Base-by-base conservation (phyloP, 176 grass and related monocot genomes). In the Olyra latifolia region DNA sequence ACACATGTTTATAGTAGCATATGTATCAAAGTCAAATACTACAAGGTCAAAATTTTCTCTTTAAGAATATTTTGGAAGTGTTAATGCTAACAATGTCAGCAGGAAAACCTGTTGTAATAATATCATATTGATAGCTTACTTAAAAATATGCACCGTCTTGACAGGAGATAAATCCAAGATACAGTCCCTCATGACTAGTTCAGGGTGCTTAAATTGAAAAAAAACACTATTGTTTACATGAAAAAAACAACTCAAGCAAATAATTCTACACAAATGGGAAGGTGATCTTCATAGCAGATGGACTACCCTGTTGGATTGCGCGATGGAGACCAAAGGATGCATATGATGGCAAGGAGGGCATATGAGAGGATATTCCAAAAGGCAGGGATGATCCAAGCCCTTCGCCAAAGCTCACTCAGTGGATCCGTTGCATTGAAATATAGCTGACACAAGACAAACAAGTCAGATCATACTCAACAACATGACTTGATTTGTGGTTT, bases 341-440 rank as follows among this genome's bases (percentile, higher is more conserved):
- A 95, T 77, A 99, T 95, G 62, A 99, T 73, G 68, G 41, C 78
- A 54, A 99, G 92, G 49, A 95, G 92, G 23, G 47, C 90, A 82
- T 88, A 99, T n/a, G 96, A 95, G 38, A 99, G 93, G 71, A 88
- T 65, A 93, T 86, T 99, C 96, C 96, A 99, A 70, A 99, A 99
- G 23, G 96, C 62, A 32, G 92, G 84, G 79, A 99, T 94, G 69
- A 95, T 89, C 96, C 96, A 99, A 93, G 96, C 92, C 66, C 96
- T 83, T 86, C 83, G 90, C 96, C 96, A 99, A 67, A 99, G 86
- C 56, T 99, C 96, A 79, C 96, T 99, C 73, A 99, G 93, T 16
- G 96, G 96, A 78, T 99, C 96, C 12, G 86, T 95, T 45, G 96
- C 92, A 81, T 99, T 99, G 72, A 99, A 99, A 82, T 99, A 99